These are phyloP conservation scores for Kodamaea kakaduensis DNA, from an alignment of 805 yeast species.

Conservation along the genomic window DNA sequence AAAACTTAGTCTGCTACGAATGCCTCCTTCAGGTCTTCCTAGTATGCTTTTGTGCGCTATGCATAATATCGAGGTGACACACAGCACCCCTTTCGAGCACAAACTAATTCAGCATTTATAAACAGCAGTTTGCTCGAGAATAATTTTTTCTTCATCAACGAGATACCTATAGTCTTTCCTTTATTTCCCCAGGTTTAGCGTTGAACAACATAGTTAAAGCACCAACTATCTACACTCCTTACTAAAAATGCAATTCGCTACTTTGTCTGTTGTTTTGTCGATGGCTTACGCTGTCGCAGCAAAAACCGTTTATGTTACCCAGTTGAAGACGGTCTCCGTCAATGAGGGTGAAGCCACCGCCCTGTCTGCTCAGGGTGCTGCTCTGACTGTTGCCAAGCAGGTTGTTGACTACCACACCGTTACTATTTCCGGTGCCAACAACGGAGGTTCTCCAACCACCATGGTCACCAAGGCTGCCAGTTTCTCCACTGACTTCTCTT, in stretches of 20 bases:
- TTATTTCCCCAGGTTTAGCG: constrained; percentile 3
- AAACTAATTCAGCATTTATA: background rate
- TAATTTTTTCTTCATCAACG: background rate
- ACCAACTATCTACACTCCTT: constrained; percentile 10
- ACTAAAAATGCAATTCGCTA: constrained; percentile 19
- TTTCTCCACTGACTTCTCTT: constrained; percentile 10
- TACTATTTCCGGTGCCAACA: constrained; percentile 11
- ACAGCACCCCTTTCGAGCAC: background rate
- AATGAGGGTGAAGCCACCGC: constrained; percentile 7
- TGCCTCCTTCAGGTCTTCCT: no score
- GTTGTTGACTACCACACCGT: no score
- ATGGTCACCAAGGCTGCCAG: constrained; percentile 6
- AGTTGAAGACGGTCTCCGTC: constrained; percentile 23
- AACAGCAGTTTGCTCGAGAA: background rate
- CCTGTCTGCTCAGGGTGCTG: background rate
- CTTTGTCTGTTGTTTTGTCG: constrained; percentile 20
- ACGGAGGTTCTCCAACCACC: constrained; percentile 18
- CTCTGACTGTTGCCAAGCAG: constrained; percentile 1
- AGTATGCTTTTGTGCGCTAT: background rate
- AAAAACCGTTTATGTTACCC: constrained; percentile 25
- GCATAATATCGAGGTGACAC: background rate
- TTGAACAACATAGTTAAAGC: constrained; percentile 1
- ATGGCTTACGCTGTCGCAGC: constrained; percentile 21
- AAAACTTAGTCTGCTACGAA: no score
- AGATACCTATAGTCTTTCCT: constrained; percentile 10